These are phyloP conservation scores for Aspergillus aculeatinus DNA, from an alignment of 2,329 filamentous ascomycete genomes.

Conservation along the genomic window DNA sequence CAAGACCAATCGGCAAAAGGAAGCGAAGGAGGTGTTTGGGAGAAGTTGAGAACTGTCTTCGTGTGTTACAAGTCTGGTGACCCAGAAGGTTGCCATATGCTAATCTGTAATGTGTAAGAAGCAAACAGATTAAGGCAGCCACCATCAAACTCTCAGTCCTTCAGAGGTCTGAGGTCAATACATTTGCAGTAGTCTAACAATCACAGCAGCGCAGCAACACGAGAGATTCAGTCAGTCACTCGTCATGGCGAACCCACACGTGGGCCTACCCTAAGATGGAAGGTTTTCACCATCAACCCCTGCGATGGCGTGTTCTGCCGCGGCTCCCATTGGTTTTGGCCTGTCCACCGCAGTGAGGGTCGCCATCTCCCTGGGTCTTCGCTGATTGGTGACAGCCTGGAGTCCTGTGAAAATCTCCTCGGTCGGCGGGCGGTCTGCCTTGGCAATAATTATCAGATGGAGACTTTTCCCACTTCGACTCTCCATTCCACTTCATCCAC, in stretches of 20 bases:
- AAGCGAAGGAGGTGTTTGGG: not conserved
- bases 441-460: slow-evolving; percentile 13
- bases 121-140: not conserved
- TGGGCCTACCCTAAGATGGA: slow-evolving; percentile 8
- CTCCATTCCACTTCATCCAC: not conserved
- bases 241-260: slow-evolving; percentile 13
- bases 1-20: not conserved
- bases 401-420: not conserved
- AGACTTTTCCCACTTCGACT: not conserved
- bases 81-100: not conserved
- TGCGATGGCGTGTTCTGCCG: slow-evolving; percentile 35
- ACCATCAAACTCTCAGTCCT: not conserved
- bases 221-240: not conserved
- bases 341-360: not conserved
- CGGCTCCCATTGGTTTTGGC: slow-evolving; percentile 24
- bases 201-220: not conserved
- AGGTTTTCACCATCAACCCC: slow-evolving; percentile 32
- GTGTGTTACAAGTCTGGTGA: not conserved
- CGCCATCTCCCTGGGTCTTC: not conserved
- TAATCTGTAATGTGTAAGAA: not conserved
- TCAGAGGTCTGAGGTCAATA: not conserved
- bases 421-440: slow-evolving; percentile 9
- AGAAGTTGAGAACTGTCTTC: too few species aligned
- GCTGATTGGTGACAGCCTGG: slow-evolving; percentile 10
- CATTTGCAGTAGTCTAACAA: not conserved